Conservation (phyloP, 768 basidiomycete species). For the Cyclocybe cylindracea region DNA sequence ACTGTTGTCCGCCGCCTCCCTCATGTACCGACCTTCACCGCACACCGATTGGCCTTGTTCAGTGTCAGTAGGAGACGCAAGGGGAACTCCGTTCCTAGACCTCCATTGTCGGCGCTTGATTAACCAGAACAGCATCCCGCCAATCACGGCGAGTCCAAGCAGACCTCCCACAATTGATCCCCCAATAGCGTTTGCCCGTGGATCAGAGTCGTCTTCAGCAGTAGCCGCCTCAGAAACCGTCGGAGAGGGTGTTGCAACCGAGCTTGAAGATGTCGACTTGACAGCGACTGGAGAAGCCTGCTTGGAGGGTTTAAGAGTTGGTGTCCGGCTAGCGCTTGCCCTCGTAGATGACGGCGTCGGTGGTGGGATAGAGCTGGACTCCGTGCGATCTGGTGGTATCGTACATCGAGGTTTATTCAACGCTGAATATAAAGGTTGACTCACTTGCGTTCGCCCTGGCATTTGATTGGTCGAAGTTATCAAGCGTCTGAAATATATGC, state of each 20-base stretch:
- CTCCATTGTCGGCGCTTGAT: slow-evolving; percentile 20
- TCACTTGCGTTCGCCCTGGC: slow-evolving; percentile 38
- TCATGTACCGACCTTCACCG: slow-evolving; percentile 21
- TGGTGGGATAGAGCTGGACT: slow-evolving; percentile 39
- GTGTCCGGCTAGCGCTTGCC: too few relatives aligned
- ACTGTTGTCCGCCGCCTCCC: not conserved
- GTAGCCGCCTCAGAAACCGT: not conserved
- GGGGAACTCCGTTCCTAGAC: slow-evolving; percentile 13
- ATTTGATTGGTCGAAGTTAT: slow-evolving; percentile 39
- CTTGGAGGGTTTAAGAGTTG: too few relatives aligned
- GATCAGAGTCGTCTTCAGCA: not conserved
- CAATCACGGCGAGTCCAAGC: slow-evolving; percentile 35
- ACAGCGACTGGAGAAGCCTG: too few relatives aligned
- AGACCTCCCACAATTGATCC: slow-evolving; percentile 49
- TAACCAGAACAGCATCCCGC: slow-evolving; percentile 26
- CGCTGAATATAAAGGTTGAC: slow-evolving; percentile 3
- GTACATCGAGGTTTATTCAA: not conserved
- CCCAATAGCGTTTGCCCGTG: slow-evolving; percentile 36
- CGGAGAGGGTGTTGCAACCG: slow-evolving; percentile 13
- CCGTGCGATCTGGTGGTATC: slow-evolving; percentile 34
- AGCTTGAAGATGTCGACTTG: too few relatives aligned
- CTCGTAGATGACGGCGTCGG: slow-evolving; percentile 15
- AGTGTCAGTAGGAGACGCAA: slow-evolving; percentile 14
- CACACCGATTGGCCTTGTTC: slow-evolving; percentile 10
- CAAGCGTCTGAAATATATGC: slow-evolving; percentile 25